Evolutionary conservation across 768 basidiomycete genomes (phyloP).

Genomic region (Phallus indusiatus): DNA sequence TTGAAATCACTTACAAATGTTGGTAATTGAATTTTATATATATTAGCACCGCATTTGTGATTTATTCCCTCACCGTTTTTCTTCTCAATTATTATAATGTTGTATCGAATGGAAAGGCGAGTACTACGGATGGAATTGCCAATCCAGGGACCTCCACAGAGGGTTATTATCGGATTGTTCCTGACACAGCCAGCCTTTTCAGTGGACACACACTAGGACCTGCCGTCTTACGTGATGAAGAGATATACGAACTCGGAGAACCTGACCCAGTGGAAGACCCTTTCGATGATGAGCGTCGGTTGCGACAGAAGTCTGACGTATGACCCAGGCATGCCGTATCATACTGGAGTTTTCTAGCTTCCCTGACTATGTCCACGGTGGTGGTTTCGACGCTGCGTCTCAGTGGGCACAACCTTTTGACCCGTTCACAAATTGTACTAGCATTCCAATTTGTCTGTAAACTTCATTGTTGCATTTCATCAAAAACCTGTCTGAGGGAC

Average conservation of each 20-base stretch:
- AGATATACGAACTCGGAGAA: slow-evolving; percentile 6
- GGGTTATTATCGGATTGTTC: slow-evolving; percentile 2
- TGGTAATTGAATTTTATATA: not conserved
- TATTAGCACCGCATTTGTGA: slow-evolving; percentile 58
- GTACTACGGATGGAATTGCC: slow-evolving; percentile 6
- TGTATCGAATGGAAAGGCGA: slow-evolving; percentile 47
- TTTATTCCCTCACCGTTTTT: slow-evolving; percentile 65
- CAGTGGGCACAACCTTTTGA: too few relatives aligned
- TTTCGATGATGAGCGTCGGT: slow-evolving; percentile 1
- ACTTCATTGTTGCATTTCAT: too few relatives aligned
- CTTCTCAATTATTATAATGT: slow-evolving; percentile 62
- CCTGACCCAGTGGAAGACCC: slow-evolving; percentile 2
- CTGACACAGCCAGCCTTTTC: slow-evolving; percentile 3
- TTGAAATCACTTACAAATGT: not conserved
- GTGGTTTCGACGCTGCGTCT: too few relatives aligned
- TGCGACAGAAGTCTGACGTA: not conserved
- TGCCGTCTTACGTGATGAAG: slow-evolving; percentile 4
- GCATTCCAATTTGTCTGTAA: too few relatives aligned
- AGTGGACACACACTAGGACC: slow-evolving; percentile 6
- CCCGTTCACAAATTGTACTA: too few relatives aligned
- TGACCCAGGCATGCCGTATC: too few relatives aligned
- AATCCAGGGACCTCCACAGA: not conserved
- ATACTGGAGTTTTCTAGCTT: too few relatives aligned
- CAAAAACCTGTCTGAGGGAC: too few relatives aligned
- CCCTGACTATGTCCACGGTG: too few relatives aligned